Evolutionary conservation across 805 yeast species (phyloP).

Genomic region (Debaryomyces maramus): DNA sequence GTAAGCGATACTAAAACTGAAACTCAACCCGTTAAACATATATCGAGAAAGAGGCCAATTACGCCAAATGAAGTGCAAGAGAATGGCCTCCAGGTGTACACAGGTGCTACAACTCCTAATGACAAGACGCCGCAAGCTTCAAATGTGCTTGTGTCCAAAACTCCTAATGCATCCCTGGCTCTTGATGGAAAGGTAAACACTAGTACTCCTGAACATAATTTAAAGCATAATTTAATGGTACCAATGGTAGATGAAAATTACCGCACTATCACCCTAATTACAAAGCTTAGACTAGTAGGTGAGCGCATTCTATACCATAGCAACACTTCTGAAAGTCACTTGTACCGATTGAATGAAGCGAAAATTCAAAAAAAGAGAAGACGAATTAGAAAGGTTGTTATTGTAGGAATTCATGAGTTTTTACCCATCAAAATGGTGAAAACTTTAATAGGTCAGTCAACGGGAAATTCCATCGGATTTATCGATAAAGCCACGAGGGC

Average conservation of each 20-base stretch:
- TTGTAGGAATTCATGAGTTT: constrained; percentile 41
- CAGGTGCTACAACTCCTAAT: neutral
- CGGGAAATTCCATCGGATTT: constrained; percentile 33
- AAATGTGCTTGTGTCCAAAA: neutral
- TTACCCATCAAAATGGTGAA: constrained; percentile 41
- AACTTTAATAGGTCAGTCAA: constrained; percentile 35
- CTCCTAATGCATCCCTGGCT: constrained; percentile 7
- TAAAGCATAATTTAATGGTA: constrained; percentile 7
- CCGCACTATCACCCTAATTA: constrained; percentile 22
- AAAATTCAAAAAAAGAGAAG: constrained; percentile 12
- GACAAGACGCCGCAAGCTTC: constrained; percentile 1
- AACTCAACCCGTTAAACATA: constrained; percentile 32
- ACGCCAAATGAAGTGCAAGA: constrained; percentile 38
- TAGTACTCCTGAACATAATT: neutral
- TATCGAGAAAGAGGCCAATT: constrained; percentile 30
- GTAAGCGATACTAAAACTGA: constrained; percentile 36
- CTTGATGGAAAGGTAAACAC: neutral
- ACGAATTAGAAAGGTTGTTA: constrained; percentile 22
- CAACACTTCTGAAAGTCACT: constrained; percentile 25
- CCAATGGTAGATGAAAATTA: constrained; percentile 26
- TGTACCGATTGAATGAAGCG: constrained; percentile 18
- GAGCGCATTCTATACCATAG: constrained; percentile 22
- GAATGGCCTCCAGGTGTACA: constrained; percentile 14
- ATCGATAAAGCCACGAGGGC: constrained; percentile 31
- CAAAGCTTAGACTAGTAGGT: constrained; percentile 23